Evolutionary conservation across 208 protist species (phyloP).

Genomic region (Crithidia acanthocephali): DNA sequence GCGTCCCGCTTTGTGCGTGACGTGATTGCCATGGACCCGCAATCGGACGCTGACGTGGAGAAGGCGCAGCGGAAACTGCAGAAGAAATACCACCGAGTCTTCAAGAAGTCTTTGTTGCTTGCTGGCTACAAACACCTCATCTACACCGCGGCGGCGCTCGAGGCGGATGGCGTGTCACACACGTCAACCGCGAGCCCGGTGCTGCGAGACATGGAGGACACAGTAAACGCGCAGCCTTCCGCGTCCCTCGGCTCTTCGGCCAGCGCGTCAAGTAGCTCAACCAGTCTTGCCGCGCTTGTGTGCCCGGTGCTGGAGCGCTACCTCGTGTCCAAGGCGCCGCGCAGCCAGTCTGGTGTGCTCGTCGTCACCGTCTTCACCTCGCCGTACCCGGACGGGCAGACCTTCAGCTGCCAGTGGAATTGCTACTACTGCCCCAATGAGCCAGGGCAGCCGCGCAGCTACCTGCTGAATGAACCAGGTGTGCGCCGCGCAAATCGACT

Average conservation of each 20-base stretch:
- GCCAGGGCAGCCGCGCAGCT: slow-evolving; percentile 90
- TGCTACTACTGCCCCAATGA: slow-evolving; percentile 95
- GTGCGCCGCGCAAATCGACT: slow-evolving; percentile 89
- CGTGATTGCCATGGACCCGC: slow-evolving; percentile 37
- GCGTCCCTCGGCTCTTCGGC: background rate
- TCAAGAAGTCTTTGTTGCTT: slow-evolving; percentile 83
- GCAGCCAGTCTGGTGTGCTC: slow-evolving; percentile 91
- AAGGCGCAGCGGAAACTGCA: slow-evolving; percentile 51
- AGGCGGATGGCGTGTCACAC: background rate
- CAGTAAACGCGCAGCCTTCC: slow-evolving; percentile 6
- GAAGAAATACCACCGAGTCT: slow-evolving; percentile 66
- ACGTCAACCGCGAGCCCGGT: background rate
- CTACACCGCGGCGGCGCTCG: background rate
- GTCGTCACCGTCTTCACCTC: slow-evolving; percentile 94
- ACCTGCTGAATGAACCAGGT: slow-evolving; percentile 90
- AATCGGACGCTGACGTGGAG: slow-evolving; percentile 48
- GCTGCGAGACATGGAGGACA: slow-evolving; percentile 39
- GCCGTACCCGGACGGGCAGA: slow-evolving; percentile 80
- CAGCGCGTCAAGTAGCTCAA: background rate
- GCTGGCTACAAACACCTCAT: slow-evolving; percentile 76
- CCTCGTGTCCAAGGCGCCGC: slow-evolving; percentile 84
- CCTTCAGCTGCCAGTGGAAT: slow-evolving; percentile 93
- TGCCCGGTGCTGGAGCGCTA: slow-evolving; percentile 55
- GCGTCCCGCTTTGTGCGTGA: slow-evolving; percentile 60
- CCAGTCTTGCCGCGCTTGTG: slow-evolving; percentile 1